Conservation (phyloP, 495 filamentous ascomycete species). For the Penicillium longicatenatum region DNA sequence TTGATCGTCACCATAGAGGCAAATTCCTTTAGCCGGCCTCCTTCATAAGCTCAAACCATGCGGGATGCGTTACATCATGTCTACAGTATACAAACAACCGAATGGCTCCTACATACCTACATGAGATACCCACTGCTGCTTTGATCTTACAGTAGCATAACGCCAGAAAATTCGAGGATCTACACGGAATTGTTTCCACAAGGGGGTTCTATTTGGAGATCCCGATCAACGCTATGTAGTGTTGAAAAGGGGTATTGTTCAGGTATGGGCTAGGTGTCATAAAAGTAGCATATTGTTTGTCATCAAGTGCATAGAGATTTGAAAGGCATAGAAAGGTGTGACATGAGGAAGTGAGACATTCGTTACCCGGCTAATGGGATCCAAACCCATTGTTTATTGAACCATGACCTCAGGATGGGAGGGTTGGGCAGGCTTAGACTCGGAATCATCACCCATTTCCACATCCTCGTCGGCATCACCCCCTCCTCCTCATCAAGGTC, state of each 20-base stretch:
- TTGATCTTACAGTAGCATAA: neutral
- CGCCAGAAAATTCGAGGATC: constrained; percentile 1
- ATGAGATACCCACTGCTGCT: neutral
- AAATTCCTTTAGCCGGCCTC: neutral
- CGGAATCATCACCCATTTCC: constrained; percentile 73
- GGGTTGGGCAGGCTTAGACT: constrained; percentile 34
- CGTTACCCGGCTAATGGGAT: neutral
- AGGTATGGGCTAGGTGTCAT: constrained; percentile 30
- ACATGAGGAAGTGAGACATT: neutral
- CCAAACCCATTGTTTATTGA: constrained; percentile 35
- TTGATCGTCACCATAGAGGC: constrained; percentile 4
- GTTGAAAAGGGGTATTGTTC: constrained; percentile 17
- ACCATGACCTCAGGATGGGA: constrained; percentile 55
- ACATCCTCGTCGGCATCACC: constrained; percentile 77
- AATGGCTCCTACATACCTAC: constrained; percentile 11
- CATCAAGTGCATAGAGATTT: constrained; percentile 13
- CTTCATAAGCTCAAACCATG: neutral
- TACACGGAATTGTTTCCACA: constrained; percentile 1
- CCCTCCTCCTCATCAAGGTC: constrained; percentile 75
- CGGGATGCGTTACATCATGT: too few relatives aligned
- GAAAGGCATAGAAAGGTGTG: constrained; percentile 2
- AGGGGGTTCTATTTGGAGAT: constrained; percentile 36
- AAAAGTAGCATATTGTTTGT: constrained; percentile 38
- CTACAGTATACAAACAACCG: neutral
- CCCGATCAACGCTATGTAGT: constrained; percentile 26